Base-by-base conservation (phyloP, 768 basidiomycete genomes). In the Russula sp. region DNA sequence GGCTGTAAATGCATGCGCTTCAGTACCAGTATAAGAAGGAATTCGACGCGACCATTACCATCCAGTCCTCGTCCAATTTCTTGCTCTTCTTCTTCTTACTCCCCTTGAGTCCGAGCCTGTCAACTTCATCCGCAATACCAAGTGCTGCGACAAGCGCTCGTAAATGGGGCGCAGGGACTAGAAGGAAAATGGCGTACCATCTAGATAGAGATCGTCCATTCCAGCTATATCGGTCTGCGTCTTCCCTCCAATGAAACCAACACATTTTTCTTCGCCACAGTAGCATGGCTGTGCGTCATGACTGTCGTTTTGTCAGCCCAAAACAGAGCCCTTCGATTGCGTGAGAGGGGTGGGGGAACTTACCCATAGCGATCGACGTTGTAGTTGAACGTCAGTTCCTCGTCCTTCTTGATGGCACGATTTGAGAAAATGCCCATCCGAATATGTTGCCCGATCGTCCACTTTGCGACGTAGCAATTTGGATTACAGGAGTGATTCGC, bases 361-460 rank as follows among this genome's bases (percentile, higher is more conserved):
- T 65, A 95, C 96, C 96, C 97, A 71, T 99, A 99, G 63, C 97
- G 92, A 75, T 98, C 97, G 46, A 98, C 97, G 73, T 99, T 99
- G 74, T 99, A 99, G 76, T 99, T 98, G 80, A 98, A 98, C 0
- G 97, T 98, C 69, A 98, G 75, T 75, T 98, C 95, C 72, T 97
- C 94, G 66, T 91, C 75, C 72, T 83, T 84, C 72, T 81, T 75
- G 68, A 98, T 88, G 59, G 80, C 67, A 49, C 92, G 82, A 71
- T 88, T 93, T n/a, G 96, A 87, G 71, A 98, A 99, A 70, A 98
- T 98, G 51, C 95, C 97, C 96, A 98, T 98, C 40, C 97, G 88
- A 66, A 98, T 86, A 49, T 88, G 83, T 36, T 83, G 77, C 10
- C 90, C 95, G 34, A 98, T 83, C 4, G 94, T 93, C 97, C 97